phyloP scores from a whole-genome alignment of 495 filamentous ascomycete genomes.

The Alectoria sarmentosa region DNA sequence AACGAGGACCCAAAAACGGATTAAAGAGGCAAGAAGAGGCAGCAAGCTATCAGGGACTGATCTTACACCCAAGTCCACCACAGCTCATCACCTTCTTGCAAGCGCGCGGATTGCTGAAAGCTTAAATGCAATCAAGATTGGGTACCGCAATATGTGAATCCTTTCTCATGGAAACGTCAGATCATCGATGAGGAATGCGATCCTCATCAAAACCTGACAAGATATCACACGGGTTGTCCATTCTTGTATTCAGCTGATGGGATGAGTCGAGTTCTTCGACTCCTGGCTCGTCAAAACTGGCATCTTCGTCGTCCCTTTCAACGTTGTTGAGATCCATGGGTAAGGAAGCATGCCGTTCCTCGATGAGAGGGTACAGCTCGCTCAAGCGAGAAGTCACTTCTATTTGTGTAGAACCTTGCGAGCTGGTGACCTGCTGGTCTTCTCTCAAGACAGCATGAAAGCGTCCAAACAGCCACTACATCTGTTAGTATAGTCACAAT shows the following conservation, averaged over 20 bases:
- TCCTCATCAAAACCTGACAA: no score
- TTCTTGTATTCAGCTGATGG: neutral
- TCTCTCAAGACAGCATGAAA: slow-evolving; percentile 16
- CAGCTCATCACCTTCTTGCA: neutral
- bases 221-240: no score
- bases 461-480: slow-evolving; percentile 23
- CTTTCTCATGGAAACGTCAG: neutral
- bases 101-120: neutral
- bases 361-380: slow-evolving; percentile 20
- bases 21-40: neutral
- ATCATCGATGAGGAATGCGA: neutral
- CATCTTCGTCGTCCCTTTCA: slow-evolving; percentile 12
- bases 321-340: slow-evolving; percentile 15
- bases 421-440: neutral
- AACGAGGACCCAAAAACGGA: neutral
- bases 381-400: slow-evolving; percentile 12
- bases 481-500: neutral
- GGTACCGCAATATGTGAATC: neutral
- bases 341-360: slow-evolving; percentile 9
- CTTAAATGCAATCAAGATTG: neutral
- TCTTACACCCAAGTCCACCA: neutral
- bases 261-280: neutral
- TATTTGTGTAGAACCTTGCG: slow-evolving; percentile 1
- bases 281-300: neutral
- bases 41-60: neutral